A percentile compares a stretch with the other conserved stretches of the same genome.
Conservation (phyloP, 164 flowering plant species). For the Tetracentron sinense region DNA sequence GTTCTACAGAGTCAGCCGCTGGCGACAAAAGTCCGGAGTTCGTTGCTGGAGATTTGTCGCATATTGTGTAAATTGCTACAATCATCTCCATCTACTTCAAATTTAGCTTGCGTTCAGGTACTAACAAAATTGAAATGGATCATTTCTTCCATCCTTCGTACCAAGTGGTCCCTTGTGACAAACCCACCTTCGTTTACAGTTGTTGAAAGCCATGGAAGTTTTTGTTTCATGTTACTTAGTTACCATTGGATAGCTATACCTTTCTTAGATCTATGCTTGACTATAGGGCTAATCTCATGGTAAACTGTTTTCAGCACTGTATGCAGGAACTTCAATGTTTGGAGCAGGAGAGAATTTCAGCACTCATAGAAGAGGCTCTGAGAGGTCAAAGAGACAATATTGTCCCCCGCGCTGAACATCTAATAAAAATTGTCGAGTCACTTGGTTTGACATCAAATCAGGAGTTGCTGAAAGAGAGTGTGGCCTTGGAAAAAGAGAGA, state of each 20-base stretch:
- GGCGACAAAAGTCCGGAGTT: conserved; percentile 44
- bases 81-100: conserved; percentile 40
- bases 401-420: conserved; percentile 34
- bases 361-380: conserved; percentile 49
- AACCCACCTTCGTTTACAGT: background rate
- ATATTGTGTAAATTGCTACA: conserved; percentile 38
- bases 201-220: too few species aligned
- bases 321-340: conserved; percentile 50
- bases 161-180: background rate
- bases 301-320: conserved; percentile 44
- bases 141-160: background rate
- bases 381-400: conserved; percentile 40
- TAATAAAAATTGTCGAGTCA: conserved; percentile 41
- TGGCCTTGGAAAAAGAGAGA: conserved; percentile 76
- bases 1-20: conserved; percentile 52
- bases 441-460: conserved; percentile 54
- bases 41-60: conserved; percentile 42
- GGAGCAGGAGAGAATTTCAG: conserved; percentile 44
- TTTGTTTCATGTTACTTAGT: too few species aligned
- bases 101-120: conserved; percentile 52
- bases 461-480: conserved; percentile 62
- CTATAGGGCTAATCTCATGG: conserved; percentile 9
- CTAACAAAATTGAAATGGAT: conserved; percentile 5
- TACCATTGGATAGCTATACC: too few species aligned
- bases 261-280: background rate